Conservation (phyloP, 2,329 filamentous ascomycete species). For the Alternaria metachromatica region DNA sequence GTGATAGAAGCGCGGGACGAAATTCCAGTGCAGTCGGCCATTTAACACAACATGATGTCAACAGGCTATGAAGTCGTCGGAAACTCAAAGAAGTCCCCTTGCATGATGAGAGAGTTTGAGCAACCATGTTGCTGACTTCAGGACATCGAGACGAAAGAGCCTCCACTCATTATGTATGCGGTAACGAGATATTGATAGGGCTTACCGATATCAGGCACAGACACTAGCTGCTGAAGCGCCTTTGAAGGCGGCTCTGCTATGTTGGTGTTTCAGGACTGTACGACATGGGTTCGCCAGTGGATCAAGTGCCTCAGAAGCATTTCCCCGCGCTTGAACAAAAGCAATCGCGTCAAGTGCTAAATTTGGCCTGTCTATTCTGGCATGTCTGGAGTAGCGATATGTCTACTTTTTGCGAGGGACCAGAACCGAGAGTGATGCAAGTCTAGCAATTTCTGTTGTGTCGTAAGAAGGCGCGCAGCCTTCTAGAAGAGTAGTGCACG, state of each 20-base stretch:
- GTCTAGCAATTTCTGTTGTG: not conserved
- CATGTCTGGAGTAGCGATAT: slow-evolving; percentile 1
- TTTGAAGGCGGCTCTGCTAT: slow-evolving; percentile 20
- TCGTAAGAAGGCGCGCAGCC: not conserved
- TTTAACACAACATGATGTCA: not conserved
- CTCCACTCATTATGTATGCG: not conserved
- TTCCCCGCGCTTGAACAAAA: slow-evolving; percentile 20
- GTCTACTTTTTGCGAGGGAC: not conserved
- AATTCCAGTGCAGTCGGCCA: not conserved
- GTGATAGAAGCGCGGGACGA: not conserved
- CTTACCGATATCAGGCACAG: not conserved
- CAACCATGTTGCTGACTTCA: not conserved
- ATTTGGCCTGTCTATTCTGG: not conserved
- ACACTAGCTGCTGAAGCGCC: slow-evolving; percentile 3
- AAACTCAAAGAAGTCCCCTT: not conserved
- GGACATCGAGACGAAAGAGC: not conserved
- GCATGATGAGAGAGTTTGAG: not conserved
- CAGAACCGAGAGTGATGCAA: not conserved
- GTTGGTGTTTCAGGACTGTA: slow-evolving; percentile 31
- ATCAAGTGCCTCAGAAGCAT: slow-evolving; percentile 7
- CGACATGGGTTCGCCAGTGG: slow-evolving; percentile 13
- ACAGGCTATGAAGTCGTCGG: not conserved
- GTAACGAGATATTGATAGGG: not conserved
- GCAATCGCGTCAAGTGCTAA: not conserved
- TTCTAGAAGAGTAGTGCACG: slow-evolving; percentile 4